Conservation (phyloP, 2,329 filamentous ascomycete species). For the Sarocladiaceae sp. region DNA sequence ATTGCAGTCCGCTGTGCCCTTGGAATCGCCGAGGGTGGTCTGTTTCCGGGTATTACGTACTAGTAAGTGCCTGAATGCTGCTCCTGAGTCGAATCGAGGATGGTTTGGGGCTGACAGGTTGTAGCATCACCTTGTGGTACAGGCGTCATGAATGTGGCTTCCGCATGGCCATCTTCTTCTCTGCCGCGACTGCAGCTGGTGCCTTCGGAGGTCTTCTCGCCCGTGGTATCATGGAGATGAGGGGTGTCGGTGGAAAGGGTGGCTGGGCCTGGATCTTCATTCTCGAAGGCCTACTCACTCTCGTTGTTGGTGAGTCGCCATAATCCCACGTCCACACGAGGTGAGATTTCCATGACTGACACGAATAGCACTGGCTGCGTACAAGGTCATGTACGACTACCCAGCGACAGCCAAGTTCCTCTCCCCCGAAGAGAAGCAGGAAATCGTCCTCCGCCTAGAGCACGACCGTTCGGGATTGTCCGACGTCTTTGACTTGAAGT, state of each 20-base stretch:
- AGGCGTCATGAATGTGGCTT: slow-evolving; percentile 55
- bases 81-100: background rate
- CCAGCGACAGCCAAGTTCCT: slow-evolving; percentile 49
- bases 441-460: slow-evolving; percentile 38
- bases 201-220: slow-evolving; percentile 61
- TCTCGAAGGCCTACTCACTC: slow-evolving; percentile 52
- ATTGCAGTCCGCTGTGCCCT: slow-evolving; percentile 43
- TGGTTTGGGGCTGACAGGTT: background rate
- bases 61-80: slow-evolving; percentile 28
- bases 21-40: slow-evolving; percentile 49
- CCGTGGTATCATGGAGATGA: slow-evolving; percentile 55
- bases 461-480: slow-evolving; percentile 42
- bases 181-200: slow-evolving; percentile 53
- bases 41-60: slow-evolving; percentile 60
- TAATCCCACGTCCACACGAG: too few species aligned
- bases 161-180: slow-evolving; percentile 58
- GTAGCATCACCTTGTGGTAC: slow-evolving; percentile 57
- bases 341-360: too few species aligned
- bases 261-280: slow-evolving; percentile 84
- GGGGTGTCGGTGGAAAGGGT: slow-evolving; percentile 41
- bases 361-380: slow-evolving; percentile 41
- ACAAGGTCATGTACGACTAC: slow-evolving; percentile 56
- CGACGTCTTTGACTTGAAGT: slow-evolving; percentile 54
- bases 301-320: slow-evolving; percentile 36
- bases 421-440: slow-evolving; percentile 33